These are phyloP conservation scores for Vaucheria bursata DNA, from an alignment of 352 stramenopile species.

Conservation along the genomic window DNA sequence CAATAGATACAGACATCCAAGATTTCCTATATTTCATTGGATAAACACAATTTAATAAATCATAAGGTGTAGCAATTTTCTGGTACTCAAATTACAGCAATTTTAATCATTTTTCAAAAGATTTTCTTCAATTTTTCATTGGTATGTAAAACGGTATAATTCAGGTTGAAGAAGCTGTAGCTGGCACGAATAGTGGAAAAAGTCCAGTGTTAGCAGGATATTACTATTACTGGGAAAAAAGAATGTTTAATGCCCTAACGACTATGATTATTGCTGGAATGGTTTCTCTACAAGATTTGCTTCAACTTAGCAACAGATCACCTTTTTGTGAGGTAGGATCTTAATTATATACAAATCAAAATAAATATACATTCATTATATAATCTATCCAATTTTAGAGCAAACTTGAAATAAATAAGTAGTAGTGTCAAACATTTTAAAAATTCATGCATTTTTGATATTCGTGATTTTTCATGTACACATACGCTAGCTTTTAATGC, in stretches of 20 bases:
- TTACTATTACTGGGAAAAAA: constrained; percentile 92
- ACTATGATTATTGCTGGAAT: constrained; percentile 87
- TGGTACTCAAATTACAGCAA: too few relatives aligned
- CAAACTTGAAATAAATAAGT: neutral
- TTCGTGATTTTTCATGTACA: neutral
- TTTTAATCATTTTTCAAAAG: too few relatives aligned
- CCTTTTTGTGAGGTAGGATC: constrained; percentile 72
- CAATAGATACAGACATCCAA: too few relatives aligned
- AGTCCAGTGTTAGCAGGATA: constrained; percentile 80
- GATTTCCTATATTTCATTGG: too few relatives aligned
- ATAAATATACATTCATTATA: neutral
- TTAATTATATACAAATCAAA: neutral
- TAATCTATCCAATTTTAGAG: neutral
- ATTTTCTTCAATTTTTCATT: too few relatives aligned
- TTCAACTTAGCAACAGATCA: constrained; percentile 60
- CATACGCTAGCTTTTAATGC: neutral
- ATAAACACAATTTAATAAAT: too few relatives aligned
- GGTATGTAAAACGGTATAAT: too few relatives aligned
- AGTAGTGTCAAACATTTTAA: neutral
- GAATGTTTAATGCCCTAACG: constrained; percentile 89
- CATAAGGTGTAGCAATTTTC: too few relatives aligned
- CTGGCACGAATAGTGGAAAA: constrained; percentile 76
- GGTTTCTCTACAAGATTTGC: constrained; percentile 79
- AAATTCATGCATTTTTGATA: neutral
- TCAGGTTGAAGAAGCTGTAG: constrained; percentile 81